Conservation (phyloP, 2,329 filamentous ascomycete species). For the Rhynchosporium graminicola region DNA sequence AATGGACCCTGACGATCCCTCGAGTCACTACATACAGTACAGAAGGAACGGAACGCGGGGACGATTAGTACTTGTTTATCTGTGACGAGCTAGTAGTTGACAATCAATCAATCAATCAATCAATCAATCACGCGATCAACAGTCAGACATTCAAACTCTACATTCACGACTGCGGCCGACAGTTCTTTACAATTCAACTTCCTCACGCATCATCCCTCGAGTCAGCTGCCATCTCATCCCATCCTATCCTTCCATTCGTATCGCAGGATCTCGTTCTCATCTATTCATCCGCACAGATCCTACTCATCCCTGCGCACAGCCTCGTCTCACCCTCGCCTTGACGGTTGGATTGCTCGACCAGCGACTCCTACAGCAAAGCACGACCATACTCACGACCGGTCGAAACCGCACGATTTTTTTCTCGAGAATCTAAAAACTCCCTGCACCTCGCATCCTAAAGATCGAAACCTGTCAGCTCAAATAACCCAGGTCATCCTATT, state of each 20-base stretch:
- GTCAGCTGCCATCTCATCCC: background rate
- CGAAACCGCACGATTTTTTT: slow-evolving; percentile 13
- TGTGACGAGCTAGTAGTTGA: background rate
- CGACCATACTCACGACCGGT: slow-evolving; percentile 8
- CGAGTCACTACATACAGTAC: background rate
- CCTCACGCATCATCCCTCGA: background rate
- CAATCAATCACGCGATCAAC: slow-evolving; percentile 13
- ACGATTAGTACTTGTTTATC: slow-evolving; percentile 12
- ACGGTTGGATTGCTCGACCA: background rate
- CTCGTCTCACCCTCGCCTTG: slow-evolving; percentile 7
- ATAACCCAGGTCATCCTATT: background rate
- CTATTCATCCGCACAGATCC: slow-evolving; percentile 12
- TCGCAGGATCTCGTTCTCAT: background rate
- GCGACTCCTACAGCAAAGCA: background rate
- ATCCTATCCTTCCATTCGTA: background rate
- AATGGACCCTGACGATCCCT: slow-evolving; percentile 11
- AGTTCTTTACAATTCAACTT: background rate
- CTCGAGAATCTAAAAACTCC: background rate
- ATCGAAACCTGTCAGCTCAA: background rate
- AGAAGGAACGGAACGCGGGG: slow-evolving; percentile 7
- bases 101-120: slow-evolving; percentile 6
- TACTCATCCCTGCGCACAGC: slow-evolving; percentile 19
- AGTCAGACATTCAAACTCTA: slow-evolving; percentile 4
- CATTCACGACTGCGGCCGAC: background rate
- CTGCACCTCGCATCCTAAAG: background rate